Conservation (phyloP, 2,329 filamentous ascomycete genomes). For the Colletotrichum endophyticum region DNA sequence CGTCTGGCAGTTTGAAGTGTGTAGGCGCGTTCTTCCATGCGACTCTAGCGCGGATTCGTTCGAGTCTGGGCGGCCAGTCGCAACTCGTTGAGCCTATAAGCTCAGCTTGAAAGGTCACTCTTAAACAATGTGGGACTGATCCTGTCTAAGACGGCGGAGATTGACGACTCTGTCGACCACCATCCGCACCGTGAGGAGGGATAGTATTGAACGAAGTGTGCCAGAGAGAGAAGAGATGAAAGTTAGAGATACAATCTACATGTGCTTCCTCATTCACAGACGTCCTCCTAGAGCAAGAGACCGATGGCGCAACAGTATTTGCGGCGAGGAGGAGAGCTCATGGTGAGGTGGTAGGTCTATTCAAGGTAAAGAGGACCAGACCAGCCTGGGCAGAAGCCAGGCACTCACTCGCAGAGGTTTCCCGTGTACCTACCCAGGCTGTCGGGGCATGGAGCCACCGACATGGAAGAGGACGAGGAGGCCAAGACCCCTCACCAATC, state of each 20-base stretch:
- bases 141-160: conserved; percentile 17
- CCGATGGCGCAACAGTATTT: background rate
- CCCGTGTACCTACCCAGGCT: conserved; percentile 15
- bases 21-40: conserved; percentile 1
- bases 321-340: background rate
- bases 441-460: conserved; percentile 14
- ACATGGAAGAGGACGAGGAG: background rate
- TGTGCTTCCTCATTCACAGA: background rate
- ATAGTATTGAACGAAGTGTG: background rate
- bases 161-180: background rate
- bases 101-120: conserved; percentile 7
- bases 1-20: background rate
- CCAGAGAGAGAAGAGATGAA: background rate
- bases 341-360: background rate
- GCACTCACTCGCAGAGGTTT: conserved; percentile 1
- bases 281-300: background rate
- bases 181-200: background rate
- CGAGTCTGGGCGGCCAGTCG: background rate
- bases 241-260: background rate
- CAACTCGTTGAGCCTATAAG: conserved; percentile 1
- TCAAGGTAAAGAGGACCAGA: background rate
- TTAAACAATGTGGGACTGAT: conserved; percentile 8
- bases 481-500: conserved; percentile 1
- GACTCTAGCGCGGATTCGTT: background rate
- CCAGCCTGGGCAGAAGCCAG: background rate